These are phyloP conservation scores for Barnettozyma vustinii DNA, from an alignment of 805 yeast genomes.

Conservation along the genomic window DNA sequence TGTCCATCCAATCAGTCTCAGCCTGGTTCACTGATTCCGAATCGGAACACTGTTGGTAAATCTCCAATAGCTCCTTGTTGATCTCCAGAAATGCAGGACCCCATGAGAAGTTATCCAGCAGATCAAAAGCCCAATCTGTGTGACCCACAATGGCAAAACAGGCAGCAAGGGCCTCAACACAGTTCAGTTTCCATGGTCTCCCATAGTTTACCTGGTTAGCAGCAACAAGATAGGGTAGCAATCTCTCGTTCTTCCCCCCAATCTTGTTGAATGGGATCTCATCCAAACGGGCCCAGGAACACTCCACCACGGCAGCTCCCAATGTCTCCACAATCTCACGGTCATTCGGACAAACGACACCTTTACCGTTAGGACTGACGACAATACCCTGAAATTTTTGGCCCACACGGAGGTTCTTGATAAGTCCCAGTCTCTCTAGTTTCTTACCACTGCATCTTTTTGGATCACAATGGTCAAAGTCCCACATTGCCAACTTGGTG, in stretches of 20 bases:
- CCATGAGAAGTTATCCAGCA: constrained; percentile 84
- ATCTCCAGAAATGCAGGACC: constrained; percentile 83
- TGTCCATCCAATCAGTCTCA: constrained; percentile 68
- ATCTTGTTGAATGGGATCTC: constrained; percentile 93
- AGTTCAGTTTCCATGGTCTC: constrained; percentile 89
- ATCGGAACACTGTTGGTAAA: constrained; percentile 79
- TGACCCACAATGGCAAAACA: constrained; percentile 93
- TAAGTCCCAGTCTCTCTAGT: constrained; percentile 80
- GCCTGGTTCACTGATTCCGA: constrained; percentile 65
- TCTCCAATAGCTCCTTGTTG: constrained; percentile 68
- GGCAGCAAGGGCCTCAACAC: constrained; percentile 97
- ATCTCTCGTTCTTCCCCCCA: constrained; percentile 84
- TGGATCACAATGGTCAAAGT: constrained; percentile 97
- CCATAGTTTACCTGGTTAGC: constrained; percentile 98
- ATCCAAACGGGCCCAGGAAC: constrained; percentile 97
- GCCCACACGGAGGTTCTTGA: constrained; percentile 77
- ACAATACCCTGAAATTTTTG: constrained; percentile 89
- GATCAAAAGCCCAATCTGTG: constrained; percentile 77
- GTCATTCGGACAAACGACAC: constrained; percentile 88
- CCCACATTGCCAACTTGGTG: constrained; percentile 96
- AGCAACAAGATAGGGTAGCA: constrained; percentile 88
- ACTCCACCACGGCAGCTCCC: constrained; percentile 98
- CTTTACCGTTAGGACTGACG: constrained; percentile 81
- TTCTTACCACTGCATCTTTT: constrained; percentile 96
- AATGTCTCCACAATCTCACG: constrained; percentile 61